Evolutionary conservation across 1,139 yeast species (phyloP), one percentile per base, ranked within the genome.

Genomic region (Taphrina flavorubra): DNA sequence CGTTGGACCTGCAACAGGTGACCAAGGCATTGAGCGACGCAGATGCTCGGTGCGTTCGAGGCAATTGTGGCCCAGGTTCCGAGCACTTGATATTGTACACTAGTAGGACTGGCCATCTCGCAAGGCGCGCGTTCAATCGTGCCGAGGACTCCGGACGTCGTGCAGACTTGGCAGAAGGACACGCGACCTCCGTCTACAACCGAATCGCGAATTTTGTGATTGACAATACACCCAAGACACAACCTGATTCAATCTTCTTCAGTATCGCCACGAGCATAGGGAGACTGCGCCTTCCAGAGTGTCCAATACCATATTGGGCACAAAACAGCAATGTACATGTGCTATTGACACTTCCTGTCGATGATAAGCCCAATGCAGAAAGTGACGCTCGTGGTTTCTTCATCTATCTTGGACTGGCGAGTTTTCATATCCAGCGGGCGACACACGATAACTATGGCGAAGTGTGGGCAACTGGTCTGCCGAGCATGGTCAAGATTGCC

Each of bases 401-500:
- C 51, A 7, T 8, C 11, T 8, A 46, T 16, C 51, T 46, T 16
- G 51, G 51, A 4, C 18, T 46, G 25, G 18, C 51, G n/a, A 46
- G 51, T 46, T 46, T n/a, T 46, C 51, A 46, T 18, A n/a, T 46
- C 4, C 51, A 46, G 51, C 11, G 51, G 20, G 51, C 51, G 11
- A 18, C 18, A 5, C 11, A 13, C 10, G 5, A 46, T 18, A n/a
- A 8, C 11, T 3, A 46, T 16, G 18, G 18, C 4, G 51, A 46
- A 14, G 51, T 18, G 25, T 46, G 51, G 51, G n/a, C 39, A 7
- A 34, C 13, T 20, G 8, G 11, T 51, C 20, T 51, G 36, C 56
- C 56, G 16, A 18, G 36, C n/a, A 51, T 34, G 39, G 56, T 51
- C 36, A 51, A 51, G 7, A 20, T 51, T 51, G 56, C 51, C 10